Conservation (phyloP, 2,329 filamentous ascomycete species). For the Trichoderma koningiopsis region DNA sequence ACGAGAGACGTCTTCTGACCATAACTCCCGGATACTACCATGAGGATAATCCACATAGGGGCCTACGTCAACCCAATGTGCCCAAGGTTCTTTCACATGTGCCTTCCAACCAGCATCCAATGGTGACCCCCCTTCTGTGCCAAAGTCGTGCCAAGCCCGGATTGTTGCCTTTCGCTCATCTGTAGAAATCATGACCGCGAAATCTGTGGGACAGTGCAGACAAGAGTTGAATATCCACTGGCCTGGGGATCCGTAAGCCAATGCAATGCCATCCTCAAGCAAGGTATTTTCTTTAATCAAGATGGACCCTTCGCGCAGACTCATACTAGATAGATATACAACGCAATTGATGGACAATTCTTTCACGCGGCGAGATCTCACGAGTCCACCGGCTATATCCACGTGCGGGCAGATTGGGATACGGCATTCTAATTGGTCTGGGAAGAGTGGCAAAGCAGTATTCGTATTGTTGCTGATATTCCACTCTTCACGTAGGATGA, state of each 20-base stretch:
- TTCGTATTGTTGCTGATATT: background rate
- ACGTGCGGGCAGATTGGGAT: slow-evolving; percentile 7
- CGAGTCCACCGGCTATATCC: background rate
- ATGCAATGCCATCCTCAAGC: background rate
- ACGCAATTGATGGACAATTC: background rate
- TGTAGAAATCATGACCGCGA: slow-evolving; percentile 1
- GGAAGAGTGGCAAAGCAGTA: background rate
- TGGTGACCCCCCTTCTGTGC: background rate
- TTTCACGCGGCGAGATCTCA: background rate
- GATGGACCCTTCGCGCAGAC: background rate
- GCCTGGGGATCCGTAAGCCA: slow-evolving; percentile 3
- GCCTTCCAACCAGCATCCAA: background rate
- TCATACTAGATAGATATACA: background rate
- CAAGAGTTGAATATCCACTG: slow-evolving; percentile 8
- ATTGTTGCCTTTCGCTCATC: slow-evolving; percentile 1
- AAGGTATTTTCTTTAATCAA: background rate
- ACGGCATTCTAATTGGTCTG: background rate
- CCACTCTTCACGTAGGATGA: background rate
- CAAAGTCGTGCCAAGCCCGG: slow-evolving; percentile 2
- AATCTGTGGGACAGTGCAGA: slow-evolving; percentile 3
- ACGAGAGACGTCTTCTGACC: background rate
- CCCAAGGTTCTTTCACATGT: background rate
- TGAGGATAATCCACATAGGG: background rate
- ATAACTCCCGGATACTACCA: background rate
- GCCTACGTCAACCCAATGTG: background rate